Evolutionary conservation across 2,329 filamentous ascomycete species (phyloP).

Genomic region (Alternaria incomplexa): DNA sequence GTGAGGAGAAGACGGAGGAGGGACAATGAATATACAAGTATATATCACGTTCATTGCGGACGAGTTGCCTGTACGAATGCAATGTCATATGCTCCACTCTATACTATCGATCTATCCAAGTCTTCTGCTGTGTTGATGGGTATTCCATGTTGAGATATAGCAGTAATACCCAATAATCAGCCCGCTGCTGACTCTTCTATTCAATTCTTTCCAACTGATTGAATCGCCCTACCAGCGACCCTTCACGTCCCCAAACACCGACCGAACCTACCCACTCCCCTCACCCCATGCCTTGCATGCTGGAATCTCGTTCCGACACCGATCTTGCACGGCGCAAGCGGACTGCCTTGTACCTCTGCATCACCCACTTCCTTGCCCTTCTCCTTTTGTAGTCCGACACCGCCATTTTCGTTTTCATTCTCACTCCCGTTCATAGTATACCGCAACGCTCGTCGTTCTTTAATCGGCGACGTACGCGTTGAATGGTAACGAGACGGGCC

Average conservation of each 20-base stretch:
- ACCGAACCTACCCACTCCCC: background rate
- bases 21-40: background rate
- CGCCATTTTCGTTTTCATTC: slow-evolving; percentile 1
- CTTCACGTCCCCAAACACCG: background rate
- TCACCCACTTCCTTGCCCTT: background rate
- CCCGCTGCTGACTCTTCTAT: background rate
- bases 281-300: slow-evolving; percentile 1
- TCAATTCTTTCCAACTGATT: background rate
- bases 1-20: background rate
- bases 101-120: background rate
- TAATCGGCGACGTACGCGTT: background rate
- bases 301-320: slow-evolving; percentile 16
- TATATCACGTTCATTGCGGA: background rate
- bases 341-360: background rate
- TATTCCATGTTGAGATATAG: background rate
- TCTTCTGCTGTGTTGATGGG: background rate
- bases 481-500: slow-evolving; percentile 28
- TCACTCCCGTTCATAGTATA: background rate
- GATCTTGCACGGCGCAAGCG: slow-evolving; percentile 7
- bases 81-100: background rate
- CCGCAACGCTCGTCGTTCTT: background rate
- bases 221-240: no score
- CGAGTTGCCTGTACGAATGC: background rate
- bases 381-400: background rate
- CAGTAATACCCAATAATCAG: background rate